A percentile compares a stretch with the other conserved stretches of the same genome.
Evolutionary conservation across 2,329 filamentous ascomycete genomes (phyloP).

Genomic region (Celoporthe dispersa): DNA sequence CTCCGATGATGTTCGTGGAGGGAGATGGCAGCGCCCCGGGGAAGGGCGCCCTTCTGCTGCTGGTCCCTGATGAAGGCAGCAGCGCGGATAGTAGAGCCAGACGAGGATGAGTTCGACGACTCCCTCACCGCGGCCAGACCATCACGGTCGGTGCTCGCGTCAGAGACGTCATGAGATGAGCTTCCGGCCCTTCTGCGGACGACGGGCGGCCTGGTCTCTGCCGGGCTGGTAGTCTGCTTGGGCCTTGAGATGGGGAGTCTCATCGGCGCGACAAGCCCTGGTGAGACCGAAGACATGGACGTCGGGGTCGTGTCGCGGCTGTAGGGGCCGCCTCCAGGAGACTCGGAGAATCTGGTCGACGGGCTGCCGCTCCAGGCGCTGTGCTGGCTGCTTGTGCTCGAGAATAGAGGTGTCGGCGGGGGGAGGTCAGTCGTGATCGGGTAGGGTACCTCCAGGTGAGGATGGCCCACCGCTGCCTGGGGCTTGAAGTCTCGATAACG

Average conservation of each 20-base stretch:
- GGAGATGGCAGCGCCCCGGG: slow-evolving; percentile 63
- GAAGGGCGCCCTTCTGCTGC: slow-evolving; percentile 48
- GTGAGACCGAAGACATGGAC: slow-evolving; percentile 76
- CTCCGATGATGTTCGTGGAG: slow-evolving; percentile 65
- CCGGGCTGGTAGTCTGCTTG: slow-evolving; percentile 61
- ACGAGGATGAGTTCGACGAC: slow-evolving; percentile 73
- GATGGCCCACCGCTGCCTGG: slow-evolving; percentile 41
- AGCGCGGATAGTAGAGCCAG: slow-evolving; percentile 68
- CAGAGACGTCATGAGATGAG: slow-evolving; percentile 54
- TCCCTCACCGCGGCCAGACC: slow-evolving; percentile 71
- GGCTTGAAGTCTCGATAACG: slow-evolving; percentile 58
- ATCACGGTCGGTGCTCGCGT: slow-evolving; percentile 53
- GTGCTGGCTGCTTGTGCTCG: slow-evolving; percentile 58
- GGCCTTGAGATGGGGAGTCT: slow-evolving; percentile 51
- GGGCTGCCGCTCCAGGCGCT: slow-evolving; percentile 71
- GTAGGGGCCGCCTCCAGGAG: slow-evolving; percentile 70
- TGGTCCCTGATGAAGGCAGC: slow-evolving; percentile 52
- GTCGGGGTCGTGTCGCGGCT: slow-evolving; percentile 80
- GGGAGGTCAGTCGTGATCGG: slow-evolving; percentile 65
- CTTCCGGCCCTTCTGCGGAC: slow-evolving; percentile 62
- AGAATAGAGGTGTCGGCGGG: slow-evolving; percentile 69
- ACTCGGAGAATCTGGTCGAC: slow-evolving; percentile 76
- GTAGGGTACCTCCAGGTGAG: slow-evolving; percentile 54
- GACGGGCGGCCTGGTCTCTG: slow-evolving; percentile 61
- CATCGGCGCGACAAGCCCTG: slow-evolving; percentile 58